Base-by-base conservation (phyloP, 345 rosid genomes). In the Pelargonium nanum region DNA sequence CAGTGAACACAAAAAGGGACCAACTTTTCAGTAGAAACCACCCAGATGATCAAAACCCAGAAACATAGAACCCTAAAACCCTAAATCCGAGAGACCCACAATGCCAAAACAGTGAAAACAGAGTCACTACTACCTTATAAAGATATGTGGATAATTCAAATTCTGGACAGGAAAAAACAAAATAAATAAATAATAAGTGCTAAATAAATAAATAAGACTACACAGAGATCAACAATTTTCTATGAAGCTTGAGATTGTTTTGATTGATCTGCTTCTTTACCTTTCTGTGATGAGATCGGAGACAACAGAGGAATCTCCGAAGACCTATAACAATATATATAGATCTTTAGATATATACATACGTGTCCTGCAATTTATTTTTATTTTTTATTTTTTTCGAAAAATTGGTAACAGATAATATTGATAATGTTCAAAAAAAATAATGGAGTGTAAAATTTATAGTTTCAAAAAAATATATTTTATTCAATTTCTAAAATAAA, bases 141-240 rank as follows among this genome's bases (percentile, higher is more conserved):
- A 60, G 58, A 58, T 53, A n/a, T 9, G 30, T 55, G 80, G 88
- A 83, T 81, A 80, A 75, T 32, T 48, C 74, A 59, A 68, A 69
- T 52, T 65, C 75, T 63, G 79, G 82, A 59, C 79, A 67, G 60
- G 62, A 79, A 70, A 77, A 64, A 54, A 66, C 56, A 66, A 52
- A 25, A 56, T 1, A 58, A 59, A 50, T 55, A 34, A 50, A 24
- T 21, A 54, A 50, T 52, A 48, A 55, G 62, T 22, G 48, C 19
- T 17, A 68, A 65, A 58, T 53, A 60, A 69, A 62, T 17, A 45
- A 17, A 17, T 26, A 25, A 8, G 26, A 10, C 55, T 21, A 19
- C 23, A n/a, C 34, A 19, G 19, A 12, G 26, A 26, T 25, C 28
- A 26, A 4, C 16, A 7, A 26, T 13, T 21, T 57, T 24, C 65